These are phyloP conservation scores for Pseudogymnoascus sp. DNA, from an alignment of 2,329 filamentous ascomycete genomes.

Conservation along the genomic window DNA sequence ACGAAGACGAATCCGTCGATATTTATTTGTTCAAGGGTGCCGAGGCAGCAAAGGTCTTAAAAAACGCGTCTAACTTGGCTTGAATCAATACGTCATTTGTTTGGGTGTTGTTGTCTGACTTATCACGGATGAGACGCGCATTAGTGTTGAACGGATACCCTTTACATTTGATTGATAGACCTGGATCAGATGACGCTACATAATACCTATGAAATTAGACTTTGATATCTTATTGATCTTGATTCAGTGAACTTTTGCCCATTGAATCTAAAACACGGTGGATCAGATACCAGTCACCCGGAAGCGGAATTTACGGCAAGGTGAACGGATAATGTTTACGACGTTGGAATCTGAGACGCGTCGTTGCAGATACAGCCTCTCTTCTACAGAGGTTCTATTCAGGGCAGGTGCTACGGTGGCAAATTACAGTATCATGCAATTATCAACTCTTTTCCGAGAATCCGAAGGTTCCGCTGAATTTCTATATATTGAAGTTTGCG, in stretches of 20 bases:
- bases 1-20: slow-evolving; percentile 15
- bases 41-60: not conserved
- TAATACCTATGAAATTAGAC: not conserved
- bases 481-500: not conserved
- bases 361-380: not conserved
- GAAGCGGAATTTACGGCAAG: not conserved
- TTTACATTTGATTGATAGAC: not conserved
- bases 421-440: not conserved
- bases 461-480: not conserved
- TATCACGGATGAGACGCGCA: not conserved
- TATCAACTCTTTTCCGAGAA: not conserved
- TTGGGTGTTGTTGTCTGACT: not conserved
- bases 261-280: not conserved
- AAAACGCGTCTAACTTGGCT: not conserved
- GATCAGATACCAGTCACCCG: not conserved
- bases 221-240: not conserved
- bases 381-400: not conserved
- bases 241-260: not conserved
- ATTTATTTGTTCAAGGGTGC: slow-evolving; percentile 14
- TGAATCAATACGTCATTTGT: not conserved
- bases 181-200: not conserved
- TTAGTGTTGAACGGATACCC: not conserved
- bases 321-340: not conserved
- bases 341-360: not conserved
- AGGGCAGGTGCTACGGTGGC: not conserved